phyloP scores from a whole-genome alignment of 1,284 basidiomycete genomes.

The Ceratobasidium sp. region DNA sequence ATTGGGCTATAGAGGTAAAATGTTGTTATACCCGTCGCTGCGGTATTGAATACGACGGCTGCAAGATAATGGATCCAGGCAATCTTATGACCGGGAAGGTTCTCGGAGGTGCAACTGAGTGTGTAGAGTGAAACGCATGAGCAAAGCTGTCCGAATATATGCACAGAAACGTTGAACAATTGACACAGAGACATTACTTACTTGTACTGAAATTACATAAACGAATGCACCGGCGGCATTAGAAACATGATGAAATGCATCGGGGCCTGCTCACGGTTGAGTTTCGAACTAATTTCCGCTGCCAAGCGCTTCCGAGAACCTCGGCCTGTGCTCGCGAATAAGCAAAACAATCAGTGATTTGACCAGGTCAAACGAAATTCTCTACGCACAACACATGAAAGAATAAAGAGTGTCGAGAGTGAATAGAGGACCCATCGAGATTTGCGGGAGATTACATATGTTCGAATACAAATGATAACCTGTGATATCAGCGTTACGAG shows the following conservation, averaged over 20 bases:
- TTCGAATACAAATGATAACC: constrained; percentile 38
- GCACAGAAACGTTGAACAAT: neutral
- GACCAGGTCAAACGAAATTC: neutral
- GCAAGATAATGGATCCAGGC: constrained; percentile 41
- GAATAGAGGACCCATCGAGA: constrained; percentile 29
- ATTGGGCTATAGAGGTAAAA: constrained; percentile 30
- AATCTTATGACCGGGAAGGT: constrained; percentile 29
- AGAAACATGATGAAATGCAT: neutral
- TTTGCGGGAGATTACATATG: constrained; percentile 39
- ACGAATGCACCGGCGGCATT: neutral
- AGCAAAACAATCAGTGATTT: neutral
- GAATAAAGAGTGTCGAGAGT: constrained; percentile 7
- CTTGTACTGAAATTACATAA: constrained; percentile 19
- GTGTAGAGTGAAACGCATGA: too few species aligned
- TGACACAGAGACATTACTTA: neutral
- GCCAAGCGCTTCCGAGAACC: constrained; percentile 26
- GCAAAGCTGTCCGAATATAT: too few species aligned
- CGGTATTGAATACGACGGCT: constrained; percentile 31
- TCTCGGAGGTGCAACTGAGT: constrained; percentile 37
- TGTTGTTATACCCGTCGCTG: constrained; percentile 33
- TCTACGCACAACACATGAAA: constrained; percentile 22
- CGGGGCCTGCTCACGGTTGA: constrained; percentile 1
- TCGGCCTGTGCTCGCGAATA: constrained; percentile 11
- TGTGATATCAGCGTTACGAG: constrained; percentile 39
- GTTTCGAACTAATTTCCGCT: constrained; percentile 31